A percentile compares a stretch with the other conserved stretches of the same genome.
phyloP scores from a whole-genome alignment of 306 rosid genomes.

The Sesbania bispinosa region DNA sequence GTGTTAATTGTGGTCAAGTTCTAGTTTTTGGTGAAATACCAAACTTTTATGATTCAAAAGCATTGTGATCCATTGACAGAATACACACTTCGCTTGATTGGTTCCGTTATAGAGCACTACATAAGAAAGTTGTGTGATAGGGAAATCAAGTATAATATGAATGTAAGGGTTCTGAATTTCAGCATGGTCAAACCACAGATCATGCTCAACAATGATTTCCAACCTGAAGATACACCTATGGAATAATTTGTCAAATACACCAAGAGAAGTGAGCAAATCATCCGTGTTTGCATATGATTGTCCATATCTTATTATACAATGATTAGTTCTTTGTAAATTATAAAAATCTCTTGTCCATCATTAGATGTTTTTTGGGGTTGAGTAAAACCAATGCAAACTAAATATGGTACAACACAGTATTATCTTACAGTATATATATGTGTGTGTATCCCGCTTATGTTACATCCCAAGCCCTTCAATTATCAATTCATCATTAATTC shows the following conservation, averaged over 20 bases:
- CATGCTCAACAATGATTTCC: constrained; percentile 58
- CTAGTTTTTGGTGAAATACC: constrained; percentile 6
- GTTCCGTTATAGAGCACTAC: constrained; percentile 83
- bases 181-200: constrained; percentile 98
- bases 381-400: background rate
- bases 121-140: constrained; percentile 42
- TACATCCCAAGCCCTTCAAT: background rate
- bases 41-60: constrained; percentile 20
- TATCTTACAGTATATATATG: background rate
- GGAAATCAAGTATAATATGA: constrained; percentile 62
- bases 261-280: background rate
- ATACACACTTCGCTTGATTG: constrained; percentile 86
- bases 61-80: constrained; percentile 90
- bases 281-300: constrained; percentile 7
- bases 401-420: background rate
- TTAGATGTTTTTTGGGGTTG: background rate
- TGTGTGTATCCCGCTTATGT: background rate
- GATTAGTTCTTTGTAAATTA: constrained; percentile 10
- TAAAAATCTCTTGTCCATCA: background rate
- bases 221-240: constrained; percentile 41
- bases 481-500: background rate
- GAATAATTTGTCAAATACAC: constrained; percentile 11
- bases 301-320: background rate
- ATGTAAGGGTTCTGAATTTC: constrained; percentile 82
- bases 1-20: background rate